Base-by-base conservation (phyloP, 768 basidiomycete species). In the Boletus subcaerulescens region DNA sequence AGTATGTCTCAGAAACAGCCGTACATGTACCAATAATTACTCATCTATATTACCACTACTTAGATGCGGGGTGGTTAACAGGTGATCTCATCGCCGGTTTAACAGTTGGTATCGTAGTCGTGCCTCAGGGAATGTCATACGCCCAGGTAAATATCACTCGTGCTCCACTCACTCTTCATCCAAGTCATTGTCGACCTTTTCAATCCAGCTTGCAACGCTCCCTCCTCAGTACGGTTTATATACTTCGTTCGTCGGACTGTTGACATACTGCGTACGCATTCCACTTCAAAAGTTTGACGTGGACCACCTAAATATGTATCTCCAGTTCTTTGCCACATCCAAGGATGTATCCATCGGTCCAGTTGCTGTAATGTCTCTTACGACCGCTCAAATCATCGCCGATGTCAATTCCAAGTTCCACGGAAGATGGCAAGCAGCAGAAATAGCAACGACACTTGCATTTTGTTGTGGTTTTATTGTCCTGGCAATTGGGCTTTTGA, bases 301-400 rank as follows among this genome's bases (percentile, higher is more conserved):
- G 0, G 3, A 5, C 20, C 44, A 29, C 26, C 26, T 29, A 29
- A 13, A 60, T 14, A 11, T 31, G 31, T 31, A 35, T 40, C 43
- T 36, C 38, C 59, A 92, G 88, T 82, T 97, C 74, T 98, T 98
- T 66, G 96, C 95, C 20, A 98, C 97, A 0, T 92, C 92, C 29
- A 98, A 98, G 72, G 97, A 99, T 77, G 91, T 99, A 40, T 95
- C 93, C 18, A 98, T 99, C 61, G 97, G 97, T 47, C 97, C 97
- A 3, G 96, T 98, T 61, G 96, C 97, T 8, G 96, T 99, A 68
- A 97, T 99, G 94, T 95, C 93, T 3, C 80, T 97, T 47, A 89
- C 90, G 18, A 83, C 86, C n/a, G 80, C 91, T 9, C 84, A 91
- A 68, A 85, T 98, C 59, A 90, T 98, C 67, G 74, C 78, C 14